Conservation (phyloP, 1,284 basidiomycete genomes). For the Rhizopogon parksii region DNA sequence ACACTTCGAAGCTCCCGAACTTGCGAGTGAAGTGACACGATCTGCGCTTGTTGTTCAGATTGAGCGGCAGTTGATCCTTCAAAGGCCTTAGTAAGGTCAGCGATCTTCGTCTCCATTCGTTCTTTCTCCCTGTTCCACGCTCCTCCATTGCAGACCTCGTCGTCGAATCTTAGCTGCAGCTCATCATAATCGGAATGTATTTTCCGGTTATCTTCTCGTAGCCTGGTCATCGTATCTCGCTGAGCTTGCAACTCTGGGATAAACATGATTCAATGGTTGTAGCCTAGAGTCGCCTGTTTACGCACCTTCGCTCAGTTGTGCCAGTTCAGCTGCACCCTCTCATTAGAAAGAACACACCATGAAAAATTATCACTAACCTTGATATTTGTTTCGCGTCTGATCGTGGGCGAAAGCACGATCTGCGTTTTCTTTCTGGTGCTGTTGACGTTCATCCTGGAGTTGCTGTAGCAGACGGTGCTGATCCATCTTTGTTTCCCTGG, state of each 20-base stretch:
- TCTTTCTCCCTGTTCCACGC: constrained; percentile 86
- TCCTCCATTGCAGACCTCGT: constrained; percentile 69
- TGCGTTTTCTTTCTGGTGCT: constrained; percentile 67
- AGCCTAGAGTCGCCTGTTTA: background rate
- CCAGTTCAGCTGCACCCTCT: constrained; percentile 52
- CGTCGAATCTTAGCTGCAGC: constrained; percentile 67
- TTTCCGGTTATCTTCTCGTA: constrained; percentile 76
- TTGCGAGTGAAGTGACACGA: constrained; percentile 76
- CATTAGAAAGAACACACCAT: constrained; percentile 4
- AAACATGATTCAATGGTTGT: constrained; percentile 6
- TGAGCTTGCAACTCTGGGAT: constrained; percentile 64
- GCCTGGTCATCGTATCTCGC: constrained; percentile 63
- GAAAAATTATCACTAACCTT: constrained; percentile 39
- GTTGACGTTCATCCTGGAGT: constrained; percentile 70
- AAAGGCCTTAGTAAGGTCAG: constrained; percentile 70
- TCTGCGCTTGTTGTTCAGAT: constrained; percentile 76
- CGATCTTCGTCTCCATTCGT: constrained; percentile 75
- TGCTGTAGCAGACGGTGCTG: constrained; percentile 64
- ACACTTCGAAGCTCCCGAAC: constrained; percentile 75
- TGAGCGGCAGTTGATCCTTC: constrained; percentile 69
- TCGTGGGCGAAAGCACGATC: constrained; percentile 73
- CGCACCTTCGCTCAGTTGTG: constrained; percentile 69
- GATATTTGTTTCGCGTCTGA: constrained; percentile 78
- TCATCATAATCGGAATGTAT: constrained; percentile 73
- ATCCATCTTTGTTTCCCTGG: constrained; percentile 35